These are phyloP conservation scores for Actinomortierella ambigua DNA, from an alignment of 371 early-diverging fungal genomes.

Conservation along the genomic window DNA sequence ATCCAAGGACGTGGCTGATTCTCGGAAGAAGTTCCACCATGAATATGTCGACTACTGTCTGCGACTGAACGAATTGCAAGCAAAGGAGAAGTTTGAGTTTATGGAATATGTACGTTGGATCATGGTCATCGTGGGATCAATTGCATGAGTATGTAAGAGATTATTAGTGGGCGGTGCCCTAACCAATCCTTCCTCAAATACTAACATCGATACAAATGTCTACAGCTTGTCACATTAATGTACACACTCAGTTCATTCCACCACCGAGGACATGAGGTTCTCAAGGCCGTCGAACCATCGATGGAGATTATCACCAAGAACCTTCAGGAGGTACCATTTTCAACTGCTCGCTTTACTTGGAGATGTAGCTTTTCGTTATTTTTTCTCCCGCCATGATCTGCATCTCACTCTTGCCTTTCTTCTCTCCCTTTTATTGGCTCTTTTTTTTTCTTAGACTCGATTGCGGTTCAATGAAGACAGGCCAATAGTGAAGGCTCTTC, in stretches of 20 bases:
- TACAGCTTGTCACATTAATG: constrained; percentile 45
- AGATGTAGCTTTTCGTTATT: too few relatives aligned
- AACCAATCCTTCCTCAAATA: too few relatives aligned
- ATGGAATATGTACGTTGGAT: constrained; percentile 69
- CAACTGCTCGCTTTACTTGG: neutral
- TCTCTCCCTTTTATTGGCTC: too few relatives aligned
- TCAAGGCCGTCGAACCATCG: constrained; percentile 32
- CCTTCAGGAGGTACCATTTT: constrained; percentile 28
- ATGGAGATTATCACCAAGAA: constrained; percentile 41
- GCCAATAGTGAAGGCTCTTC: constrained; percentile 37
- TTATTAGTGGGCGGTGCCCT: too few relatives aligned
- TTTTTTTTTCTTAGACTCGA: constrained; percentile 20
- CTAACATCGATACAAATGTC: neutral
- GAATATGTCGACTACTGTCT: constrained; percentile 71
- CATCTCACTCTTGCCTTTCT: neutral
- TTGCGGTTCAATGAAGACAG: constrained; percentile 35
- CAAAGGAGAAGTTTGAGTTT: constrained; percentile 73
- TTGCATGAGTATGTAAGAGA: too few relatives aligned
- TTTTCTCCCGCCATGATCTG: neutral
- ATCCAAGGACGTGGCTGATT: constrained; percentile 63
- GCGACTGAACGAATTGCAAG: constrained; percentile 69
- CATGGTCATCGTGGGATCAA: constrained; percentile 1
- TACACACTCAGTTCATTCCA: constrained; percentile 46
- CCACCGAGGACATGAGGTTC: constrained; percentile 40
- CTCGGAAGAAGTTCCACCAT: constrained; percentile 63